Percentiles rank a stretch among this genome's conserved stretches.
Conservation (phyloP, 1,284 basidiomycete species). For the Apiotrichum mycotoxinovorans region DNA sequence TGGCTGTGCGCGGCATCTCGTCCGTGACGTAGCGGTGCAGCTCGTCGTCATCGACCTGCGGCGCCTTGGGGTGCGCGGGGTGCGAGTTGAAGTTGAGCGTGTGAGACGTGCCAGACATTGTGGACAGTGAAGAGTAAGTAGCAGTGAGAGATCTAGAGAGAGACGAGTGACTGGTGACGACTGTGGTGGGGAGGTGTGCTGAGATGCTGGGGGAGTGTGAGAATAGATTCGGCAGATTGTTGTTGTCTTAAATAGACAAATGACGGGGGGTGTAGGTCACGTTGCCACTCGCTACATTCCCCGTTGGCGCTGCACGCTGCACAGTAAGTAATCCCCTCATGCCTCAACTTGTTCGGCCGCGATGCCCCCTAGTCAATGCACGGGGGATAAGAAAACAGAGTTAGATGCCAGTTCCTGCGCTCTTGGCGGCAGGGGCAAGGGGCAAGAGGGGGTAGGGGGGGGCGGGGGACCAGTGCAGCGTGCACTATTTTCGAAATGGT, state of each 20-base stretch:
- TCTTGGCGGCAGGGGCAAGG: too few species aligned
- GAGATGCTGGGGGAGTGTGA: neutral
- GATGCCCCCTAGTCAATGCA: too few species aligned
- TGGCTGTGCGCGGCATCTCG: slow-evolving; percentile 29
- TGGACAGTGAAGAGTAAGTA: neutral
- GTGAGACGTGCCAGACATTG: neutral
- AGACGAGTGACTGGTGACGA: slow-evolving; percentile 55
- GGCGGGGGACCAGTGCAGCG: too few species aligned
- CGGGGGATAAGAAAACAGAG: too few species aligned
- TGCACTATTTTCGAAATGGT: too few species aligned
- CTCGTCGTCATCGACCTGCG: slow-evolving; percentile 26
- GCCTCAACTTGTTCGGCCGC: too few species aligned
- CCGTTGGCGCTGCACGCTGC: too few species aligned
- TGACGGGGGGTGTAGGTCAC: neutral
- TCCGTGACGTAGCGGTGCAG: slow-evolving; percentile 45
- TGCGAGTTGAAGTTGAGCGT: slow-evolving; percentile 2
- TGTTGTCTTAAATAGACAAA: slow-evolving; percentile 2
- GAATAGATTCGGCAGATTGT: neutral
- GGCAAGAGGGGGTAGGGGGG: too few species aligned
- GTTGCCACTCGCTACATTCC: too few species aligned
- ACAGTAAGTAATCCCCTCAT: too few species aligned
- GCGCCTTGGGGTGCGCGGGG: neutral
- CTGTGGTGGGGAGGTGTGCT: too few species aligned
- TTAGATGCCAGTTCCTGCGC: too few species aligned
- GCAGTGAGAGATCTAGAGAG: slow-evolving; percentile 70